Base-by-base conservation (phyloP, 2,329 filamentous ascomycete genomes). In the Fusarium verticillioides region DNA sequence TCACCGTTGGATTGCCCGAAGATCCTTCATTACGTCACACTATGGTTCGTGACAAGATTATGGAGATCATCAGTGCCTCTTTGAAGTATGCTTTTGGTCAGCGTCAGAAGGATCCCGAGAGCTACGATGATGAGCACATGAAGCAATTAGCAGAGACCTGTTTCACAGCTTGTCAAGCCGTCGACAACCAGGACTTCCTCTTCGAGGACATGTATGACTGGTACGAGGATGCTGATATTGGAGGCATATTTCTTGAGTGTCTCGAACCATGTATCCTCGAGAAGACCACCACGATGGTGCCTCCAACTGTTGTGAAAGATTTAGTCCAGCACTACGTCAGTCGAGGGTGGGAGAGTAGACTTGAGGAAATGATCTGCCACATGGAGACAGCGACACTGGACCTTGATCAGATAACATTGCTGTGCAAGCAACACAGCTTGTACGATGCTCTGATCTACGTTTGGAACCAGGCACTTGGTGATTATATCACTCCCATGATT, bases 361-460 rank as follows among this genome's bases (percentile, higher is more conserved):
- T 99, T 12, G 97, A 99, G 83, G 96, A 98, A 82, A 93, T 98
- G 81, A 93, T 99, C 37, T 98, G 96, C 80, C 92, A 96, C 73
- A 92, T 99, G 83, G 93, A 97, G 77, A 97, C 96, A 3, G 86
- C 90, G 19, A 97, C 95, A 1, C 91, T 99, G 79, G 97, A 99
- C 80, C 91, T 99, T 75, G 96, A 99, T 80, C 94, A 98, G 81
- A 91, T 97, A 65, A 98, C 96, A 1, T 88, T 89, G 18, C 86
- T 99, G 30, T 99, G 96, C 87, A 97, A 96, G 81, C 92, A 96
- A 79, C 92, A 98, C 81, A 90, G 93, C 73, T 88, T 99, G 8
- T 99, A 98, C 79, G 97, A 99, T 82, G 97, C 96, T 5, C 89
- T 98, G 63, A 95, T 97, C 47, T 98, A 98, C 80, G 93, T 99